Evolutionary conservation across 805 yeast species (phyloP).

Genomic region (Pichia californica): DNA sequence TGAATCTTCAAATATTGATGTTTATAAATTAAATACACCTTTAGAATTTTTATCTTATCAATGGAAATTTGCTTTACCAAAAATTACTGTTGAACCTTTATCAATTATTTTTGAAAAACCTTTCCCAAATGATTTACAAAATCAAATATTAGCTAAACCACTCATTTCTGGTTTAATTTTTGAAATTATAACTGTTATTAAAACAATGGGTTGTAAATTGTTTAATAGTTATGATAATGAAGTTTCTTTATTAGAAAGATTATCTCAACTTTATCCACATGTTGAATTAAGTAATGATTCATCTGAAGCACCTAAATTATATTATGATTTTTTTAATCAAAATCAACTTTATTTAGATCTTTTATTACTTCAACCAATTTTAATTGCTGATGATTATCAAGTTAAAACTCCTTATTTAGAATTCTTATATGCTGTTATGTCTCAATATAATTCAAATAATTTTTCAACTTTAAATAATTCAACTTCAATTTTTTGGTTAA

Average conservation of each 20-base stretch:
- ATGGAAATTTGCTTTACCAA: slow-evolving; percentile 80
- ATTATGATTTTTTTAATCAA: slow-evolving; percentile 58
- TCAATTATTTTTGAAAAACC: slow-evolving; percentile 68
- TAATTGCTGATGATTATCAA: slow-evolving; percentile 82
- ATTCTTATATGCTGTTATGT: slow-evolving; percentile 71
- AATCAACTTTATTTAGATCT: slow-evolving; percentile 64
- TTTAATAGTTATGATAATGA: slow-evolving; percentile 68
- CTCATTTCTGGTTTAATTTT: slow-evolving; percentile 70
- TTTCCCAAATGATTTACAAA: slow-evolving; percentile 48
- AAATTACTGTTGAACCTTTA: slow-evolving; percentile 71
- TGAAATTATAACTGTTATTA: slow-evolving; percentile 68
- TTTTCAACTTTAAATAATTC: slow-evolving; percentile 29
- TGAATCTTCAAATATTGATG: slow-evolving; percentile 36
- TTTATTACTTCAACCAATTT: slow-evolving; percentile 75
- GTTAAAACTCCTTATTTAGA: slow-evolving; percentile 88
- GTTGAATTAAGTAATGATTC: slow-evolving; percentile 25
- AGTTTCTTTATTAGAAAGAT: slow-evolving; percentile 45
- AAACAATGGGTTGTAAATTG: slow-evolving; percentile 69
- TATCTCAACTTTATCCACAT: slow-evolving; percentile 41
- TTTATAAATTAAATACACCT: slow-evolving; percentile 44
- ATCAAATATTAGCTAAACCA: slow-evolving; percentile 79
- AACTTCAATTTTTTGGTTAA: slow-evolving; percentile 25
- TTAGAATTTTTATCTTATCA: slow-evolving; percentile 64
- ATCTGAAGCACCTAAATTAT: slow-evolving; percentile 49
- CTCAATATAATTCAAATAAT: slow-evolving; percentile 52